Evolutionary conservation across 164 flowering plant genomes (phyloP).

Genomic region (Nymphaea colorata): DNA sequence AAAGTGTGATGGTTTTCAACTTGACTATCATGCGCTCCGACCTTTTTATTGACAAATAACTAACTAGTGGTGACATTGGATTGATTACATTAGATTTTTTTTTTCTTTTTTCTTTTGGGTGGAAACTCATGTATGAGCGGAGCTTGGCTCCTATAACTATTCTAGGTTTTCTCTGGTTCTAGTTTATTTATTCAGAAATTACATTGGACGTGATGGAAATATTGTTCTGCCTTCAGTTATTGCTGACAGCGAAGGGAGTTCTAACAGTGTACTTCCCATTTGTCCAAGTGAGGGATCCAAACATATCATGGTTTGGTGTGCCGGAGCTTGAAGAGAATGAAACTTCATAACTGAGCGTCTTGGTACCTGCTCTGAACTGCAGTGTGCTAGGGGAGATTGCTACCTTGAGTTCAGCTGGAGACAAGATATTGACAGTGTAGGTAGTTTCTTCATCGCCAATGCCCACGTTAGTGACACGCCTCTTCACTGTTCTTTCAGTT

Average conservation of each 20-base stretch:
- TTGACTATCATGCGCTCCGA: too few species aligned
- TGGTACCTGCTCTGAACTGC: constrained; percentile 26
- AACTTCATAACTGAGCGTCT: constrained; percentile 45
- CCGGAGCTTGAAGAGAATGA: constrained; percentile 21
- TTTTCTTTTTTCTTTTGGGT: too few species aligned
- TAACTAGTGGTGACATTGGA: too few species aligned
- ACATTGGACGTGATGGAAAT: too few species aligned
- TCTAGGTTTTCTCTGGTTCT: too few species aligned
- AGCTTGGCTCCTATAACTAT: too few species aligned
- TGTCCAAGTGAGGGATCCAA: constrained; percentile 23
- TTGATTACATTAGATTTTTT: too few species aligned
- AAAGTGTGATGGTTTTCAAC: too few species aligned
- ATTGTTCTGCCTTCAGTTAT: constrained; percentile 1
- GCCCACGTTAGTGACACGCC: constrained; percentile 56
- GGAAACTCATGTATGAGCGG: too few species aligned
- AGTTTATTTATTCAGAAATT: too few species aligned
- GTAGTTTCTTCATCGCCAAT: constrained; percentile 21
- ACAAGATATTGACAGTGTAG: constrained; percentile 27
- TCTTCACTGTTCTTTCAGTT: constrained; percentile 29
- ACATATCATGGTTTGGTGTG: constrained; percentile 10
- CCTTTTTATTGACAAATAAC: too few species aligned
- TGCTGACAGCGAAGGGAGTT: constrained; percentile 15
- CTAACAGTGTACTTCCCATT: constrained; percentile 21
- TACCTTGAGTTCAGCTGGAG: constrained; percentile 34
- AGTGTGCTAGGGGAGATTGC: constrained; percentile 40